Conservation (phyloP, 805 yeast genomes). For the Saccharomycopsis sp. region DNA sequence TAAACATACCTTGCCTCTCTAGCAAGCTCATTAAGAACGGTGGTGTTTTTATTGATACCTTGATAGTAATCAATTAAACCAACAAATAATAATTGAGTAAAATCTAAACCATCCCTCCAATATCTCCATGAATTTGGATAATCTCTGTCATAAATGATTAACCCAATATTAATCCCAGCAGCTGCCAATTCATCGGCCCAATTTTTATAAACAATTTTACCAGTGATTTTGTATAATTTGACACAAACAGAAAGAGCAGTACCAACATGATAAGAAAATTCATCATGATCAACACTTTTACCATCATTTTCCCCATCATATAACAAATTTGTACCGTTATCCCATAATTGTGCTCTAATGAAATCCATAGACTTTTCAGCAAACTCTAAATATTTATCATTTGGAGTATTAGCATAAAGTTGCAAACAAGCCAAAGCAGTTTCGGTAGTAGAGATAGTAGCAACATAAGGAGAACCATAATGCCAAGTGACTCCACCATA, state of each 20-base stretch:
- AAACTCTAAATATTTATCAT: constrained; percentile 42
- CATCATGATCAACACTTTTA: constrained; percentile 37
- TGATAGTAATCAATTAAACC: constrained; percentile 56
- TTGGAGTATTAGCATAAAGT: constrained; percentile 41
- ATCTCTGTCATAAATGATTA: constrained; percentile 54
- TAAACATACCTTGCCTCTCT: constrained; percentile 36
- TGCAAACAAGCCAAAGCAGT: constrained; percentile 52
- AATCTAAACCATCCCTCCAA: constrained; percentile 56
- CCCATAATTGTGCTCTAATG: constrained; percentile 42
- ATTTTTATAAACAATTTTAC: constrained; percentile 38
- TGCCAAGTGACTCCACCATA: constrained; percentile 67
- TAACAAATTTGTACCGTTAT: constrained; percentile 43
- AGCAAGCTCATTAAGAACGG: constrained; percentile 41
- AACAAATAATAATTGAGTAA: constrained; percentile 53
- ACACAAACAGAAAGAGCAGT: constrained; percentile 48
- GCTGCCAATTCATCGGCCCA: constrained; percentile 30
- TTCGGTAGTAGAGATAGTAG: constrained; percentile 61
- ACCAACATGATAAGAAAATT: constrained; percentile 63
- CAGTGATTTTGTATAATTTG: constrained; percentile 38
- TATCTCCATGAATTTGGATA: constrained; percentile 39
- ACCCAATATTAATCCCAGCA: constrained; percentile 48
- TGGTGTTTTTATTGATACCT: constrained; percentile 23
- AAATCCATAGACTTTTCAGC: constrained; percentile 53
- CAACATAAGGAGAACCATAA: constrained; percentile 43
- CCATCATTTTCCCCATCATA: constrained; percentile 45